phyloP scores from a whole-genome alignment of 2,329 filamentous ascomycete species.

The Fusarium succisae region DNA sequence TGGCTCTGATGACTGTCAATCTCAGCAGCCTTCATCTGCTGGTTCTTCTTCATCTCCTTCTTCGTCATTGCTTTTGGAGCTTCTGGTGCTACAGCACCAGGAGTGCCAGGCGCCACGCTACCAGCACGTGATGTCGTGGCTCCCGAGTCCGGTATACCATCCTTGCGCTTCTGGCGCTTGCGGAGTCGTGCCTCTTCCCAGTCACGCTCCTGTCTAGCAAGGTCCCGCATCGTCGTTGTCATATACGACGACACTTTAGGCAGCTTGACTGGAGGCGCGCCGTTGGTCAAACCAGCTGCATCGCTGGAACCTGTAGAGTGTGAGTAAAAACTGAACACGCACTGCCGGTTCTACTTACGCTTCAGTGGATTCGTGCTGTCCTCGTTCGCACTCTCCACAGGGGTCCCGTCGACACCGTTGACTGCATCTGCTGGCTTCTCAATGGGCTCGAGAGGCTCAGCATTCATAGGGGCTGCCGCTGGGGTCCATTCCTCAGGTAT shows the following conservation, averaged over 20 bases:
- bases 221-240: constrained; percentile 65
- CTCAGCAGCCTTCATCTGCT: constrained; percentile 80
- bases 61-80: constrained; percentile 78
- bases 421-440: constrained; percentile 30
- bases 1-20: constrained; percentile 82
- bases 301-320: constrained; percentile 53
- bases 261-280: constrained; percentile 58
- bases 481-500: constrained; percentile 80
- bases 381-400: constrained; percentile 59
- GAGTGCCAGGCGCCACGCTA: constrained; percentile 67
- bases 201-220: constrained; percentile 73
- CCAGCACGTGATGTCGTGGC: constrained; percentile 61
- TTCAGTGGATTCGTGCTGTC: constrained; percentile 66
- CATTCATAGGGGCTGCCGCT: constrained; percentile 67
- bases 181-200: constrained; percentile 76
- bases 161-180: constrained; percentile 72
- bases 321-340: constrained; percentile 19
- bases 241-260: constrained; percentile 61
- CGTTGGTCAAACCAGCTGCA: constrained; percentile 46
- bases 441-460: constrained; percentile 48
- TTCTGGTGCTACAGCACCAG: constrained; percentile 71
- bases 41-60: constrained; percentile 82
- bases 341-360: constrained; percentile 57
- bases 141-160: constrained; percentile 63
- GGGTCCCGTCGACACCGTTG: constrained; percentile 26